A percentile compares a stretch with the other conserved stretches of the same genome.
phyloP scores from a whole-genome alignment of 2,329 filamentous ascomycete species.

The Cladorrhinum sp. region DNA sequence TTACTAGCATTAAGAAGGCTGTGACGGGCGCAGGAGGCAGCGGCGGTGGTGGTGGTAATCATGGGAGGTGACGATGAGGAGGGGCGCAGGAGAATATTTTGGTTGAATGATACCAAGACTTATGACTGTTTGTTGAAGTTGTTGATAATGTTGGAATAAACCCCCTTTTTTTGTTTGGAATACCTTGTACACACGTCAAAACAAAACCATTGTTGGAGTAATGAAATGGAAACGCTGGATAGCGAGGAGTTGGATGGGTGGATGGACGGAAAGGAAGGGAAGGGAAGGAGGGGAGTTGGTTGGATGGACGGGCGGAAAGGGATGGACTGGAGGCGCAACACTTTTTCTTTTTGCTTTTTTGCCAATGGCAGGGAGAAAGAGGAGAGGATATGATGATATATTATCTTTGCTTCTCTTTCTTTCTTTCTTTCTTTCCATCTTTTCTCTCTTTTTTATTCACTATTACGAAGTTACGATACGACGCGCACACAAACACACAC shows the following conservation, averaged over 20 bases:
- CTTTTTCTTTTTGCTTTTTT: neutral
- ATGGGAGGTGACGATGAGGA: constrained; percentile 5
- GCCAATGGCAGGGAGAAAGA: neutral
- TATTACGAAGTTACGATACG: constrained; percentile 1
- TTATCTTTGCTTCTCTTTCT: neutral
- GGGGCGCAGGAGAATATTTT: neutral
- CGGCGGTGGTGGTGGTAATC: neutral
- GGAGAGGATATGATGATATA: neutral
- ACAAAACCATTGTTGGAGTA: neutral
- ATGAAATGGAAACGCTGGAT: neutral
- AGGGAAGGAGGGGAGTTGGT: too few species aligned
- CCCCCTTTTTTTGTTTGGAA: neutral
- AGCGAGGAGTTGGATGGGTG: neutral
- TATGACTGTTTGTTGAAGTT: too few species aligned
- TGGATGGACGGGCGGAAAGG: neutral
- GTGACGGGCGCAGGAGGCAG: constrained; percentile 4
- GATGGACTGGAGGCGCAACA: neutral
- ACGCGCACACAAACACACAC: neutral
- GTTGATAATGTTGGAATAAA: neutral
- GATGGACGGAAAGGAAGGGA: too few species aligned
- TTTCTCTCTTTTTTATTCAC: neutral
- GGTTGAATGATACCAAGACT: neutral
- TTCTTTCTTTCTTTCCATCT: neutral
- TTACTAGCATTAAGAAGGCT: constrained; percentile 55
- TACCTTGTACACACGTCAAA: neutral